Evolutionary conservation across 257 asterid genomes (phyloP), one percentile per base, ranked within the genome.

Genomic region (Solanum ossicruentum): DNA sequence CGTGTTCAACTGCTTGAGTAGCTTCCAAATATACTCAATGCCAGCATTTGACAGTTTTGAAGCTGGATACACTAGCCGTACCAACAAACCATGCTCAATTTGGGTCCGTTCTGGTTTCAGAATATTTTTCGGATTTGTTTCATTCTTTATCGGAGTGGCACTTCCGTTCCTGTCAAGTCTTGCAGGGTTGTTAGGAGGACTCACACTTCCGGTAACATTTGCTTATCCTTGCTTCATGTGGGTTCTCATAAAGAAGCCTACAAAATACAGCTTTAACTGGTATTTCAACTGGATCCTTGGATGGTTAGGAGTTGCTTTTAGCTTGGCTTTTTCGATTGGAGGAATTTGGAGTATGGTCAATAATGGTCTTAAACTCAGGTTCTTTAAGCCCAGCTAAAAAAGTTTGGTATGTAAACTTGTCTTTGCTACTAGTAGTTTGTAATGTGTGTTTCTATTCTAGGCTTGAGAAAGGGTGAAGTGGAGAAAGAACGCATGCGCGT

Each of bases 161-260:
- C 94, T 97, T 26, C 99, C 99, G 0, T 97, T 97, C 90, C 85
- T 97, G 84, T 95, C 99, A 7, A 95, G 99, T 89, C 93, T 97
- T 11, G 99, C 99, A 0, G 99, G 99, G 5, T 87, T 97, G 84
- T 88, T 95, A 15, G 98, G 98, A 56, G 99, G 99, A 49, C 96
- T 97, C 15, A 97, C 99, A 9, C 95, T 97, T 5, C 99, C 99
- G 0, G 99, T 95, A n/a, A 97, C 99, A 3, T 97, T 97, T 21
- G 99, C 99, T 0, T 97, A 97, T 92, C 99, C 99, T 26, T 95
- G 98, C 90, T 97, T 97, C 92, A 97, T 95, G 98, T 97, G 98
- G 99, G 92, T 90, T 65, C 97, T 95, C 28, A 93, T 97, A 4
- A 95, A 95, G 78, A 95, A 88, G 90, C 98, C 98, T 16, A 81